Evolutionary conservation across 2,329 filamentous ascomycete species (phyloP), one percentile per base, ranked within the genome.

Genomic region (Myriangium duriaei): DNA sequence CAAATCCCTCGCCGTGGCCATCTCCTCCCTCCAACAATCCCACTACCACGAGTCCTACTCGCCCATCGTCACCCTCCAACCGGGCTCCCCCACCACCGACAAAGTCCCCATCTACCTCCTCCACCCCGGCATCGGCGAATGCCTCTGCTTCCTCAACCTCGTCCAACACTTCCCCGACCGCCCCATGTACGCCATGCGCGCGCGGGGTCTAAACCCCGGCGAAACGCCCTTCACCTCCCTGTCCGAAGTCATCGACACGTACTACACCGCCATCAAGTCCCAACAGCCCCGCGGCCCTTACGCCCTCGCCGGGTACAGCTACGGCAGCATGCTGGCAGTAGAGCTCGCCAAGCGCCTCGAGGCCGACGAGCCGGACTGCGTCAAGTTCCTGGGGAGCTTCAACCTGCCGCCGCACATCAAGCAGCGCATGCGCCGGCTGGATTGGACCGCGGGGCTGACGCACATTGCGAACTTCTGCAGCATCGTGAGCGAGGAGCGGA

Each of bases 391-490:
- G 0, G 68, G 55, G 4, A 52, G 45, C 31, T 59, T 69, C 42
- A 65, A 73, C 46, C 58, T 66, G 3, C 67, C 67, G 1, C 69
- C 67, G 3, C 59, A 65, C 41, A 67, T 70, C 50, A 65, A 64
- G 40, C 29, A 30, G 0, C 52, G 61, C 38, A 62, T 68, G 59
- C 49, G 53, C 2, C 43, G 61, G 43, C 52, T 67, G 14, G 42
- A 53, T 42, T 65, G 59, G 55, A 54, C 51, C 37, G 43, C 46
- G 19, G 60, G 59, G 33, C 47, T 67, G 4, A 38, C 66, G 0
- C 56, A 67, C 41, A 49, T 68, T 1, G 43, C 51, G 0, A 53
- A 59, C 30, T 69, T 68, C 43, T 45, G 64, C 2, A 57, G 47
- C 2, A 45, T 69, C 4, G 52, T 62, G 2, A 46, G 48, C 11